Base-by-base conservation (phyloP, 768 basidiomycete genomes). In the Leucocoprinus leucothites region DNA sequence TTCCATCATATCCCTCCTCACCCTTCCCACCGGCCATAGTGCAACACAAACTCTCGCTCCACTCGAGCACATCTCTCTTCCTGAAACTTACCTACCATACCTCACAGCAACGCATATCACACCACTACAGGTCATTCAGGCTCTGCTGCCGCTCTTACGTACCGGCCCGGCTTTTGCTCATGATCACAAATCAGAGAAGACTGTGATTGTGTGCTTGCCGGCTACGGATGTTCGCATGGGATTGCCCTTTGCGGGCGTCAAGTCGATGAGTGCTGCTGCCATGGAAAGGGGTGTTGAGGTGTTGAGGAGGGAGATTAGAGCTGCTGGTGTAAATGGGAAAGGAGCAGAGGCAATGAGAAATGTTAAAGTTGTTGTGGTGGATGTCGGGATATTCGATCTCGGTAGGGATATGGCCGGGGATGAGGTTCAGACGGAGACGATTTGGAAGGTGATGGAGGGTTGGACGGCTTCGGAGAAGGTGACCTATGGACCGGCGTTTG, bases 381-480 rank as follows among this genome's bases (percentile, higher is more conserved):
- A 93, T 64, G 87, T 93, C 34, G 91, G 91, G 22, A 66, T 75
- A 4, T 75, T 89, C 52, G 72, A 76, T 59, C 52, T 71, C 22
- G 72, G 64, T 6, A 55, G 60, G 53, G 63, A 19, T 61, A 67
- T 21, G 25, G 42, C 16, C 26, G 34, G 16, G 5, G 19, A 25
- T 7, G 46, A 28, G 44, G 21, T 5, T 4, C 21, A 46, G 43
- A 65, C 72, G 4, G 67, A 69, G 42, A 74, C 71, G 38, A 65
- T 74, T 28, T 73, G 74, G 64, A 76, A 76, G 62, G 71, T 80
- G 2, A 88, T 84, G 78, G 81, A 84, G 56, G 76, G 77, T 40
- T 92, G 90, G 90, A 89, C 81, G 6, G 76, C 82, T 7, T 84
- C 86, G 5, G 89, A 91, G 67, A 86, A 82, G 63, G 63, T 82